Percentiles rank a stretch among this genome's conserved stretches.
phyloP scores from a whole-genome alignment of 495 filamentous ascomycete species.

The Neurospora sp. region DNA sequence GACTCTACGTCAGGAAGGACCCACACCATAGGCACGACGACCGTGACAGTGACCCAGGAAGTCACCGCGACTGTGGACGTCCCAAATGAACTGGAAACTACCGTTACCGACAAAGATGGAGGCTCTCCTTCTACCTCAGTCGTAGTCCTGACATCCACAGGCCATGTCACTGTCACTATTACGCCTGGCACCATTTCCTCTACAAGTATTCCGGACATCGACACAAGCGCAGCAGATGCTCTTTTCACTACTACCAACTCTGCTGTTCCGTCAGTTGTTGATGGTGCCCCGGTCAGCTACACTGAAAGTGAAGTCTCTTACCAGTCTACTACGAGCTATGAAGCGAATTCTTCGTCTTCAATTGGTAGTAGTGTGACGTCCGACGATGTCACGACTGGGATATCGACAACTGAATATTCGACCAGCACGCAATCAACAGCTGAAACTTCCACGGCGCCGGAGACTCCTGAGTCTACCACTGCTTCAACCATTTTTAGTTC shows the following conservation, averaged over 20 bases:
- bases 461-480: background rate
- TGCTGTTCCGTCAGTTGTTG: background rate
- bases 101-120: background rate
- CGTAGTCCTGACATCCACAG: background rate
- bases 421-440: too few species aligned
- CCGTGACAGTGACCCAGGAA: background rate
- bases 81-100: background rate
- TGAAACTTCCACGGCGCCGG: too few species aligned
- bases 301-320: background rate
- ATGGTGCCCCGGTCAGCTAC: background rate
- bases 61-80: background rate
- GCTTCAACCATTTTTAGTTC: too few species aligned
- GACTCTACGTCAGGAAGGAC: background rate
- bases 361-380: background rate
- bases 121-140: background rate
- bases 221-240: background rate
- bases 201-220: background rate
- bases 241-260: background rate
- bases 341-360: background rate
- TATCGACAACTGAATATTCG: background rate
- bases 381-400: background rate
- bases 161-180: background rate
- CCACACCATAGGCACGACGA: background rate
- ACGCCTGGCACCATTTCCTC: background rate
- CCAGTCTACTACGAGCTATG: background rate